Evolutionary conservation across 805 yeast genomes (phyloP).

Genomic region (Brettanomyces naardenensis): DNA sequence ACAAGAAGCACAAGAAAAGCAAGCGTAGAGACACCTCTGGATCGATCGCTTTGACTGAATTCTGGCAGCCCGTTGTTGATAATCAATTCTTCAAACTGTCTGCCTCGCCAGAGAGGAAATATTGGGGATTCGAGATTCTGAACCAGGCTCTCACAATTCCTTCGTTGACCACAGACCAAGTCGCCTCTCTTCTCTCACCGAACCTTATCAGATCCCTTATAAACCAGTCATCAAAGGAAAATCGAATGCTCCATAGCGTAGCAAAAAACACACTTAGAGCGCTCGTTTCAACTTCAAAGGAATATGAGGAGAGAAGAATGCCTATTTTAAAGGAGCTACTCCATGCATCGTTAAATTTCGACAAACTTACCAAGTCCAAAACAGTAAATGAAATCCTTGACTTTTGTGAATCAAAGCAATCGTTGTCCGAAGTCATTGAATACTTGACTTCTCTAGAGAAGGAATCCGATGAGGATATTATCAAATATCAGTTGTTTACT

Average conservation of each 20-base stretch:
- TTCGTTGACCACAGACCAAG: slow-evolving; percentile 9
- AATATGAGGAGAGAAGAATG: slow-evolving; percentile 28
- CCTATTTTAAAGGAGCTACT: slow-evolving; percentile 26
- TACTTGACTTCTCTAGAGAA: slow-evolving; percentile 11
- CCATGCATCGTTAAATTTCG: slow-evolving; percentile 63
- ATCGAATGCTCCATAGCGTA: slow-evolving; percentile 58
- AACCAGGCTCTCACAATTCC: slow-evolving; percentile 33
- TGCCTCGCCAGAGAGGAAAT: slow-evolving; percentile 80
- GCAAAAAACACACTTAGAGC: slow-evolving; percentile 45
- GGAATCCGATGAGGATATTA: slow-evolving; percentile 12
- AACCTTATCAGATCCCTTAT: slow-evolving; percentile 67
- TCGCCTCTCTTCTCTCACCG: slow-evolving; percentile 38
- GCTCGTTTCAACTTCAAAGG: slow-evolving; percentile 31
- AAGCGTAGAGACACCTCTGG: slow-evolving; percentile 1
- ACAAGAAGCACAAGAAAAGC: slow-evolving; percentile 15
- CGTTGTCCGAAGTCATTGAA: slow-evolving; percentile 7
- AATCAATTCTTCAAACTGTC: slow-evolving; percentile 69
- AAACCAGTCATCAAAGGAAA: slow-evolving; percentile 64
- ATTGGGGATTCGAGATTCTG: slow-evolving; percentile 76
- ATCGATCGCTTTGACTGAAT: slow-evolving; percentile 42
- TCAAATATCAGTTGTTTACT: slow-evolving; percentile 16
- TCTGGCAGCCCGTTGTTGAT: slow-evolving; percentile 77
- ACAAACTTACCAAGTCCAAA: slow-evolving; percentile 66
- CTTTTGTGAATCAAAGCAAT: slow-evolving; percentile 4
- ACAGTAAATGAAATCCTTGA: slow-evolving; percentile 40